Conservation (phyloP, 257 asterid genomes). For the Euphrasia confusa region DNA sequence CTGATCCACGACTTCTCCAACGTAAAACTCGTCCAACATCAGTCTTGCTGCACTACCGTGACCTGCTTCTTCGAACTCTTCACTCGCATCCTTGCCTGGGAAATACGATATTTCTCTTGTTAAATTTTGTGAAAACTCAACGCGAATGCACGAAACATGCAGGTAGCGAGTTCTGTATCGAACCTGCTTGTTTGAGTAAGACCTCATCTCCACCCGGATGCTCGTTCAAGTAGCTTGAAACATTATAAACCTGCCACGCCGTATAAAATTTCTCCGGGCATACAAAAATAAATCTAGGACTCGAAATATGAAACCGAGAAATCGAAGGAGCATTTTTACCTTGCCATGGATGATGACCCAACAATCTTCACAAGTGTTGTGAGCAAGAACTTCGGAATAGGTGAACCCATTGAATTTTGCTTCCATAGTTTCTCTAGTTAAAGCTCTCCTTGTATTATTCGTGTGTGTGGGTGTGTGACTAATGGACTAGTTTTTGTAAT, state of each 20-base stretch:
- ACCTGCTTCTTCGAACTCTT: slow-evolving; percentile 72
- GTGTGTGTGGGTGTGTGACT: not conserved
- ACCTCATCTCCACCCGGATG: slow-evolving; percentile 85
- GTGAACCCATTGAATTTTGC: slow-evolving; percentile 28
- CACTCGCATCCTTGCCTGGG: slow-evolving; percentile 65
- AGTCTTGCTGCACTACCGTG: slow-evolving; percentile 80
- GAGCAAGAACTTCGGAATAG: slow-evolving; percentile 50
- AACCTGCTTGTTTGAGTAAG: slow-evolving; percentile 14
- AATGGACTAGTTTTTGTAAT: not conserved
- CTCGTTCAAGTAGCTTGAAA: slow-evolving; percentile 80
- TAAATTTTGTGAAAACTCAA: not conserved
- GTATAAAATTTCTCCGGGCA: too few relatives aligned
- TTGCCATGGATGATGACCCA: slow-evolving; percentile 66
- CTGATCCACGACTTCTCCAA: slow-evolving; percentile 49
- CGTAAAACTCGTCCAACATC: slow-evolving; percentile 72
- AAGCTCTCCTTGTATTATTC: not conserved
- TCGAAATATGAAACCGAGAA: not conserved
- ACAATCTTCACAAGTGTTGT: slow-evolving; percentile 48
- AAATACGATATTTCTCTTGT: not conserved
- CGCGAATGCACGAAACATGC: not conserved
- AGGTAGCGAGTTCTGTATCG: not conserved
- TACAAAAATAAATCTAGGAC: not conserved
- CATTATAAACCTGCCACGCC: slow-evolving; percentile 58
- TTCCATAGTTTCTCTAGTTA: slow-evolving; percentile 30
- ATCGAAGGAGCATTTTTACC: slow-evolving; percentile 28